Evolutionary conservation across 2,329 filamentous ascomycete genomes (phyloP).

Genomic region (Diaporthe capsici): DNA sequence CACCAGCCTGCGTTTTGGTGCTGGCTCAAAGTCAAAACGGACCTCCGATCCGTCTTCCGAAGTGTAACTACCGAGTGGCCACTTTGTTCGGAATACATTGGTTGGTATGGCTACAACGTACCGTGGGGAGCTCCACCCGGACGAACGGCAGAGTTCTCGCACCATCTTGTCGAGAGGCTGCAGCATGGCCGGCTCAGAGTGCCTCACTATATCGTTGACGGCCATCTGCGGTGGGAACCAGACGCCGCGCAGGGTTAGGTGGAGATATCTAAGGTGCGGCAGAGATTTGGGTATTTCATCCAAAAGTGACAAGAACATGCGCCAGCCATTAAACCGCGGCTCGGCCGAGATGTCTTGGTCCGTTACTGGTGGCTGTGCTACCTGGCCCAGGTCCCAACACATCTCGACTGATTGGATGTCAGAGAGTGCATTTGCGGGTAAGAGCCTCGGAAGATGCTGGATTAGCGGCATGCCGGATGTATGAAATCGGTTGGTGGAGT

Average conservation of each 20-base stretch:
- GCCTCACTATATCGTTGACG: background rate
- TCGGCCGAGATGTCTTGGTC: constrained; percentile 23
- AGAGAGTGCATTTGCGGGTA: background rate
- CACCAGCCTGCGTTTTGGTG: background rate
- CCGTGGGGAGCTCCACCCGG: background rate
- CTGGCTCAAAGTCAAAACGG: too few relatives aligned
- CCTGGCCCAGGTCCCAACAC: constrained; percentile 1
- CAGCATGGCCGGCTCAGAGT: constrained; percentile 9
- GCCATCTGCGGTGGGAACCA: constrained; percentile 29
- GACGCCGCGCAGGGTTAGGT: constrained; percentile 4
- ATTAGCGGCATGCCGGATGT: background rate
- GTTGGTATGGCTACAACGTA: constrained; percentile 14
- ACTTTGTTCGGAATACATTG: background rate
- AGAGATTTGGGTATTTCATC: constrained; percentile 18
- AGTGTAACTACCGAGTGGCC: background rate
- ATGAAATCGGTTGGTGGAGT: constrained; percentile 10
- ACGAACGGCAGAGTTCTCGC: background rate
- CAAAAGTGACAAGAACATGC: background rate
- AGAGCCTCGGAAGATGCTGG: background rate
- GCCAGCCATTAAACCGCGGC: constrained; percentile 19
- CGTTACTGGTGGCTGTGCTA: constrained; percentile 8
- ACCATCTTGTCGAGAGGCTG: constrained; percentile 32
- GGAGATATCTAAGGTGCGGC: constrained; percentile 7
- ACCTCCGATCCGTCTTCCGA: background rate
- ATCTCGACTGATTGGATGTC: constrained; percentile 27